These are phyloP conservation scores for Flaveria ramosissima DNA, from an alignment of 129 eudicot species.

Conservation along the genomic window DNA sequence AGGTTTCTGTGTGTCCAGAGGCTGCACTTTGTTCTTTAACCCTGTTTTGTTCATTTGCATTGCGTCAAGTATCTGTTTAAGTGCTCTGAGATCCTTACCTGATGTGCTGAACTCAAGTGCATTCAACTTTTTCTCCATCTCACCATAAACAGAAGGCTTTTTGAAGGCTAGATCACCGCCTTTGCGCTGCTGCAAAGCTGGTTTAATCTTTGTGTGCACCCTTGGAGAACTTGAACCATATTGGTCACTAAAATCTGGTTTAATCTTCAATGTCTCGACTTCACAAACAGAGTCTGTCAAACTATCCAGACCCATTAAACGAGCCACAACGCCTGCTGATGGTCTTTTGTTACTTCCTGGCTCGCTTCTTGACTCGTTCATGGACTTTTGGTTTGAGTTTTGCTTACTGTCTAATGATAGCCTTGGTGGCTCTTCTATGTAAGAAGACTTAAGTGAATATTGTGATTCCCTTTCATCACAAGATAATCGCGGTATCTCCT, in stretches of 20 bases:
- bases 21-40: slow-evolving; percentile 36
- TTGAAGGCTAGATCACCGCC: slow-evolving; percentile 27
- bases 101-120: slow-evolving; percentile 69
- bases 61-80: slow-evolving; percentile 91
- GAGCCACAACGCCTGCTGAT: slow-evolving; percentile 68
- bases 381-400: slow-evolving; percentile 34
- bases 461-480: slow-evolving; percentile 77
- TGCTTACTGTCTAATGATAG: slow-evolving; percentile 81
- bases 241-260: slow-evolving; percentile 28
- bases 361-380: slow-evolving; percentile 45
- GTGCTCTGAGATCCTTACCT: slow-evolving; percentile 93
- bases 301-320: slow-evolving; percentile 84
- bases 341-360: slow-evolving; percentile 64
- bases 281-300: slow-evolving; percentile 43
- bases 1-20: slow-evolving; percentile 22
- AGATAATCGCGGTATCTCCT: slow-evolving; percentile 59
- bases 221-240: slow-evolving; percentile 43
- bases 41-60: slow-evolving; percentile 58
- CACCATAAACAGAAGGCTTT: slow-evolving; percentile 68
- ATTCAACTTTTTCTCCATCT: slow-evolving; percentile 77
- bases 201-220: slow-evolving; percentile 33
- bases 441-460: slow-evolving; percentile 42
- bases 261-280: slow-evolving; percentile 31
- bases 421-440: slow-evolving; percentile 71
- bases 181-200: slow-evolving; percentile 58